Percentiles rank a stretch among this genome's conserved stretches.
Conservation (phyloP, 495 filamentous ascomycete species). For the Aspergillus bertholletiae region DNA sequence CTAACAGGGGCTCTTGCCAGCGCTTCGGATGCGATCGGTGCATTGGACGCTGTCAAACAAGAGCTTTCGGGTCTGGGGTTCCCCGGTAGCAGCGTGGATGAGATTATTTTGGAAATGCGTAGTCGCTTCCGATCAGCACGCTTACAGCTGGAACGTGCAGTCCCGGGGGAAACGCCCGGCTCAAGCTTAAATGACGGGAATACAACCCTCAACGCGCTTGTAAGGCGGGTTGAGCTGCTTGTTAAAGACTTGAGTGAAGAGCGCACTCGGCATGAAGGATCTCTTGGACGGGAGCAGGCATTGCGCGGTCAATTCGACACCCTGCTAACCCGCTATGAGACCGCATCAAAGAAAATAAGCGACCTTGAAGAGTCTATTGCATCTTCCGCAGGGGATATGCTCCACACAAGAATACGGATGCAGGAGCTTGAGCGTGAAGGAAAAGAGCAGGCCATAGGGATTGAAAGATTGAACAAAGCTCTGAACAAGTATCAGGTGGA, state of each 20-base stretch:
- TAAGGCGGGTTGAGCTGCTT: slow-evolving; percentile 33
- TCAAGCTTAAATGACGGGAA: slow-evolving; percentile 33
- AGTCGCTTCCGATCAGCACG: slow-evolving; percentile 60
- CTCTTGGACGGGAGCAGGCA: slow-evolving; percentile 30
- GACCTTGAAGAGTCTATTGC: slow-evolving; percentile 54
- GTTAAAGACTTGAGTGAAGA: slow-evolving; percentile 34
- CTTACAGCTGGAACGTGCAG: slow-evolving; percentile 61
- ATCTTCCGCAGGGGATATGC: slow-evolving; percentile 50
- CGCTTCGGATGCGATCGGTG: slow-evolving; percentile 32
- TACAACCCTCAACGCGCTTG: slow-evolving; percentile 35
- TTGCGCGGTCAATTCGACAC: slow-evolving; percentile 44
- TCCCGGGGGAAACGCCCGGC: slow-evolving; percentile 59
- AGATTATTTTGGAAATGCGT: slow-evolving; percentile 50
- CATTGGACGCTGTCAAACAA: slow-evolving; percentile 35
- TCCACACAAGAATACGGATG: slow-evolving; percentile 39
- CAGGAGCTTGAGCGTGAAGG: slow-evolving; percentile 49
- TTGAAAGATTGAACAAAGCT: slow-evolving; percentile 58
- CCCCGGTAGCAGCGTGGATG: slow-evolving; percentile 38
- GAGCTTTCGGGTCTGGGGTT: slow-evolving; percentile 56
- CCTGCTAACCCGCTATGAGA: slow-evolving; percentile 34
- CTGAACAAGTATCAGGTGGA: slow-evolving; percentile 64
- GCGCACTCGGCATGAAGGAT: slow-evolving; percentile 24
- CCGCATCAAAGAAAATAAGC: slow-evolving; percentile 38
- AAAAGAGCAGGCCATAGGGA: slow-evolving; percentile 53
- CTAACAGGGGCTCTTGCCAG: slow-evolving; percentile 33